phyloP scores from a whole-genome alignment of 805 yeast genomes.

The Lipomyces spencermartinsiae region DNA sequence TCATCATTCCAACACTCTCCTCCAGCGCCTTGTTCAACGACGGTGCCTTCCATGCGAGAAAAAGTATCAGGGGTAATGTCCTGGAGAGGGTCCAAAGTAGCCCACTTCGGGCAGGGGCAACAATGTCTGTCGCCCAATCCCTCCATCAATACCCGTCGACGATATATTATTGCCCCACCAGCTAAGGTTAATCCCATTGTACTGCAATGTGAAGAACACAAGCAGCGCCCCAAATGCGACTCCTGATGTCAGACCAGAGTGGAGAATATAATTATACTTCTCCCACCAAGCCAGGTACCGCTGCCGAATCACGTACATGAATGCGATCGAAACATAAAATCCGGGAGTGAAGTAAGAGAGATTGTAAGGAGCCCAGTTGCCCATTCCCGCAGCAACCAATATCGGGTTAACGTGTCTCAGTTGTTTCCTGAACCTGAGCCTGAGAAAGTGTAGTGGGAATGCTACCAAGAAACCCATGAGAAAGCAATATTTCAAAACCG shows the following conservation, averaged over 20 bases:
- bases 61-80: conserved; percentile 3
- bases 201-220: conserved; percentile 56
- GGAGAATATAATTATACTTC: conserved; percentile 68
- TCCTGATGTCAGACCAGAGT: conserved; percentile 71
- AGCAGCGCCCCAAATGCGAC: conserved; percentile 65
- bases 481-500: conserved; percentile 26
- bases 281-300: conserved; percentile 73
- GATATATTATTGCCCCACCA: conserved; percentile 66
- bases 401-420: conserved; percentile 9
- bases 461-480: conserved; percentile 32
- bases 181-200: conserved; percentile 40
- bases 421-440: conserved; percentile 9
- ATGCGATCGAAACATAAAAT: conserved; percentile 52
- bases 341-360: conserved; percentile 22
- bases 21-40: too few relatives aligned
- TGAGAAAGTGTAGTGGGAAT: conserved; percentile 21
- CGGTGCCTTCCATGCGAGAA: too few relatives aligned
- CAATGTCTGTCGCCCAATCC: conserved; percentile 12
- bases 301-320: conserved; percentile 62
- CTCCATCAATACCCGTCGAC: conserved; percentile 28
- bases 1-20: too few relatives aligned
- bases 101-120: conserved; percentile 20
- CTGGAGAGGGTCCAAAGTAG: conserved; percentile 16
- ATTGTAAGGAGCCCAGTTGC: conserved; percentile 26
- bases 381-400: conserved; percentile 10